phyloP scores from a whole-genome alignment of 2,329 filamentous ascomycete genomes.

The Huntiella omanensis region DNA sequence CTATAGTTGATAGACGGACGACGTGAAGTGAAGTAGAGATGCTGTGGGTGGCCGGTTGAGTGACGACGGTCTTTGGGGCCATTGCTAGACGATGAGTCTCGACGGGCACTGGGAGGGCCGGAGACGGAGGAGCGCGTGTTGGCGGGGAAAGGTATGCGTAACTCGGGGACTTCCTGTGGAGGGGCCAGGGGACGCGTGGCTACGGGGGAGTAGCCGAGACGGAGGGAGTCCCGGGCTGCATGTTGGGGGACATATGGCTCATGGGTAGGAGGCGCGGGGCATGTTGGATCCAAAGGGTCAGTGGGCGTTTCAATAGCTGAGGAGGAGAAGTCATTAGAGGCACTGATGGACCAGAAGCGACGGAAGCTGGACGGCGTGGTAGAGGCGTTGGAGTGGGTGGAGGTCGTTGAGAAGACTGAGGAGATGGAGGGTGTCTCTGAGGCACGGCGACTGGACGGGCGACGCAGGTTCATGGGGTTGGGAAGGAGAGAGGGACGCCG shows the following conservation, averaged over 20 bases:
- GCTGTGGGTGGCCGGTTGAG: no score
- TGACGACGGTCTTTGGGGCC: no score
- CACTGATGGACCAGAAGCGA: slow-evolving; percentile 5
- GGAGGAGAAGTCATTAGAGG: slow-evolving; percentile 2
- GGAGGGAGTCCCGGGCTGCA: neutral
- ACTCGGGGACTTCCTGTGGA: neutral
- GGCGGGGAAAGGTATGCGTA: neutral
- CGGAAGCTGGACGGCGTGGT: slow-evolving; percentile 1
- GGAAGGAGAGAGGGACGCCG: neutral
- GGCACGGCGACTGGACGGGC: no score
- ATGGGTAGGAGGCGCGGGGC: neutral
- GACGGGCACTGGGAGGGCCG: neutral
- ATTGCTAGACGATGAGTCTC: no score
- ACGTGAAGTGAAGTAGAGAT: no score
- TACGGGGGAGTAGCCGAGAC: neutral
- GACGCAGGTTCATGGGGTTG: no score
- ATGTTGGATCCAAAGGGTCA: neutral
- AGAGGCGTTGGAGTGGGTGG: neutral
- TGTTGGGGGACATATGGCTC: neutral
- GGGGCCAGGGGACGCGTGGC: neutral
- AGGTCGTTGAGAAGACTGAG: neutral
- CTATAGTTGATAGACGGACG: no score
- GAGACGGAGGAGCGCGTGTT: neutral
- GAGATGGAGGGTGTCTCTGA: neutral
- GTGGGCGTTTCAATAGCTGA: neutral